Percentiles rank a stretch among this genome's conserved stretches.
Evolutionary conservation across 345 rosid genomes (phyloP).

Genomic region (Balakata baccata): DNA sequence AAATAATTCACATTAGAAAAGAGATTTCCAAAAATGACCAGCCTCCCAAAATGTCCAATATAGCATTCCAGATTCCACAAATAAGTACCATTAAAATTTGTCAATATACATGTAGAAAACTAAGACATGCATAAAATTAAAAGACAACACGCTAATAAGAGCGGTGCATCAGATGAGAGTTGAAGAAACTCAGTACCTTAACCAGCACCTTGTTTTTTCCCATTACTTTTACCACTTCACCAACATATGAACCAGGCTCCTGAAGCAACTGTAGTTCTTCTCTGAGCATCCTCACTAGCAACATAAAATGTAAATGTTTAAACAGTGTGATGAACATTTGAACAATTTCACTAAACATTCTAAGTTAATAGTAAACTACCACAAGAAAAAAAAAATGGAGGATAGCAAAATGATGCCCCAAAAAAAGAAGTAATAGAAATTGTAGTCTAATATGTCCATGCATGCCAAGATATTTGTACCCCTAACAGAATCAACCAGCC

Average conservation of each 20-base stretch:
- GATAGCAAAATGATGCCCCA: not conserved
- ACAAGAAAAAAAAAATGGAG: not conserved
- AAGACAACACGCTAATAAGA: not conserved
- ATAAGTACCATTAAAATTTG: not conserved
- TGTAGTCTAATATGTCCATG: not conserved
- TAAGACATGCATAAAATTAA: not conserved
- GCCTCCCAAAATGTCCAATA: not conserved
- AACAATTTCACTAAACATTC: not conserved
- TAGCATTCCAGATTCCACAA: too few relatives aligned
- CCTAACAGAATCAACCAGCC: not conserved
- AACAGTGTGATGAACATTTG: not conserved
- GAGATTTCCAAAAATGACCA: not conserved
- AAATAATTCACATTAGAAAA: not conserved
- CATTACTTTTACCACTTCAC: slow-evolving; percentile 99
- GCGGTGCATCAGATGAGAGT: not conserved
- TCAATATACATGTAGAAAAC: not conserved
- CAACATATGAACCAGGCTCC: slow-evolving; percentile 99
- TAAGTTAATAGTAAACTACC: not conserved
- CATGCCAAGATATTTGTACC: not conserved
- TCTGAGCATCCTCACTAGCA: slow-evolving; percentile 84
- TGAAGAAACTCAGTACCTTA: slow-evolving; percentile 46
- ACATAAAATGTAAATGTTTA: not conserved
- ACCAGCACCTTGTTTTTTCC: slow-evolving; percentile 95
- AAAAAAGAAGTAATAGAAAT: not conserved
- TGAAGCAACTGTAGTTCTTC: slow-evolving; percentile 97